A percentile compares a stretch with the other conserved stretches of the same genome.
Evolutionary conservation across 306 rosid genomes (phyloP).

Genomic region (Quercus engelmannii): DNA sequence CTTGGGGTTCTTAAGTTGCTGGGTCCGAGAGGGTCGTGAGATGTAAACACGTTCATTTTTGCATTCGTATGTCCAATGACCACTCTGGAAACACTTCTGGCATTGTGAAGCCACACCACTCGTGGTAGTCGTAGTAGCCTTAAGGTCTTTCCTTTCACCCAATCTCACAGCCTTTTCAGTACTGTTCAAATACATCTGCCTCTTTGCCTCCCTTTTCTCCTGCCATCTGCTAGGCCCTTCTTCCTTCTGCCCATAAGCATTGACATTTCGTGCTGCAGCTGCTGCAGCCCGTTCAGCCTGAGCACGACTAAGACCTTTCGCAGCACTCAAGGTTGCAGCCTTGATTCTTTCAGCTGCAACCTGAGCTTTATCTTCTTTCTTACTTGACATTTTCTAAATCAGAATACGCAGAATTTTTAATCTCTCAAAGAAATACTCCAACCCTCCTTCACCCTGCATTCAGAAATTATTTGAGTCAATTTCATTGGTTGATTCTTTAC

Average conservation of each 20-base stretch:
- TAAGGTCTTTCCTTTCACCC: conserved; percentile 87
- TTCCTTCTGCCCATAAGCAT: conserved; percentile 99
- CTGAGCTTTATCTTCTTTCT: conserved; percentile 96
- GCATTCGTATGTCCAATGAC: conserved; percentile 98
- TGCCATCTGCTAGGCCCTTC: conserved; percentile 99
- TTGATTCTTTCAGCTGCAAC: conserved; percentile 95
- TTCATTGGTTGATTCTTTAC: background rate
- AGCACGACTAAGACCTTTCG: conserved; percentile 96
- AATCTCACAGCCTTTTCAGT: conserved; percentile 92
- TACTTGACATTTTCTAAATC: conserved; percentile 65
- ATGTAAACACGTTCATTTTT: conserved; percentile 92
- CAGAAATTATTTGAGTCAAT: background rate
- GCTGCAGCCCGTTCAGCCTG: conserved; percentile 97
- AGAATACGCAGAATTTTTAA: background rate
- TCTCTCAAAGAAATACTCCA: background rate
- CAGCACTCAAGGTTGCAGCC: conserved; percentile 91
- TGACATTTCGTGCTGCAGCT: conserved; percentile 92
- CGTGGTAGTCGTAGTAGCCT: conserved; percentile 40
- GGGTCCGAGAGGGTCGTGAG: conserved; percentile 91
- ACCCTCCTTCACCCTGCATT: conserved; percentile 11
- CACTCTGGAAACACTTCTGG: conserved; percentile 84
- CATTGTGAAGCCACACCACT: conserved; percentile 70
- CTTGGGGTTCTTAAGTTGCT: conserved; percentile 87
- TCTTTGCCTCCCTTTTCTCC: conserved; percentile 97
- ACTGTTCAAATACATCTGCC: conserved; percentile 99